A percentile compares a stretch with the other conserved stretches of the same genome.
Conservation (phyloP, 257 asterid genomes). For the Solanum chaucha region DNA sequence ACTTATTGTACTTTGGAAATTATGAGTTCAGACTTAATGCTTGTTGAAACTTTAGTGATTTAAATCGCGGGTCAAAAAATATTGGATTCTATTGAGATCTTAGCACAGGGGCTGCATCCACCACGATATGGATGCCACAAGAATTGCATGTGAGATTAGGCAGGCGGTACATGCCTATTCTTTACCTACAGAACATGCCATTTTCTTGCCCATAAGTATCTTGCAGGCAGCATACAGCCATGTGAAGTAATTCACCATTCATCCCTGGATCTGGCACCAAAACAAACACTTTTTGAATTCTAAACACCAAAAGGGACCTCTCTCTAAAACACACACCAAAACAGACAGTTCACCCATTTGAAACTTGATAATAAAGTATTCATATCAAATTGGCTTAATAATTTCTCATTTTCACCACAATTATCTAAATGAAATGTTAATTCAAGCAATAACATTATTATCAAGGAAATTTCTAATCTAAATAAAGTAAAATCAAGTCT, state of each 20-base stretch:
- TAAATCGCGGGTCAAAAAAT: background rate
- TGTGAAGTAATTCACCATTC: background rate
- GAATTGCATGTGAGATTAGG: background rate
- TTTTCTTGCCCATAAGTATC: background rate
- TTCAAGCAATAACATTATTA: background rate
- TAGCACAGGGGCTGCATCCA: background rate
- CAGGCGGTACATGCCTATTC: background rate
- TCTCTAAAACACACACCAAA: background rate
- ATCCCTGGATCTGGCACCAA: background rate
- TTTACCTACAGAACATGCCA: background rate
- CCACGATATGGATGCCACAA: background rate
- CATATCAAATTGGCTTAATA: background rate
- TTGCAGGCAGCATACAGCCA: background rate
- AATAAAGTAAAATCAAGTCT: background rate
- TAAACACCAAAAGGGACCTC: too few relatives aligned
- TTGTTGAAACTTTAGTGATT: background rate
- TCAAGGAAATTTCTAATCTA: background rate
- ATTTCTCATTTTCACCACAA: background rate
- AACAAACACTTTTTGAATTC: background rate
- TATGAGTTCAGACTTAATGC: background rate
- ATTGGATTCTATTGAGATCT: background rate
- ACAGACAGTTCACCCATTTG: background rate
- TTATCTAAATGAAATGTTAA: background rate
- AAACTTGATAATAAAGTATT: background rate
- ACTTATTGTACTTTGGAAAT: background rate